Base-by-base conservation (phyloP, 129 eudicot genomes). In the Cynara cardunculus region DNA sequence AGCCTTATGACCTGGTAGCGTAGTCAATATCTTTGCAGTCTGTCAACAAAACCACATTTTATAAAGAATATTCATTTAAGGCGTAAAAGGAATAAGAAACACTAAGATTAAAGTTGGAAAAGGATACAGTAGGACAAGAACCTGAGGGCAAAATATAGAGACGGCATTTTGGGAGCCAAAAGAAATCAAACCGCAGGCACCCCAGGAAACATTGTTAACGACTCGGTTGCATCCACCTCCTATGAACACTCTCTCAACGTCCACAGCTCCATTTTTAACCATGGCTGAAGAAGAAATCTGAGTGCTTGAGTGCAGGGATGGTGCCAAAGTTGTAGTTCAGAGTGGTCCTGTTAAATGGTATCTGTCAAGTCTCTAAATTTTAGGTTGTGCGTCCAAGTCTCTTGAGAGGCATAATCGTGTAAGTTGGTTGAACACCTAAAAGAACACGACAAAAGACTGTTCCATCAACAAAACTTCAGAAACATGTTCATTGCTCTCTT, bases 151-250 rank as follows among this genome's bases (percentile, higher is more conserved):
- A 74, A 94, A 94, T 62, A 94, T 87, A 39, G 98, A 89, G 79
- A 94, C 98, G 61, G 98, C 98, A 79, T 94, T 94, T 73, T 92
- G 97, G 67, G 97, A 92, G 32, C 98, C 98, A 67, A 92, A 94
- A 4, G 97, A 85, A 72, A 94, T 73, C 75, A 94, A 86, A 83
- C 87, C 85, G 24, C 81, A 92, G 44, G 97, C 92, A 16, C 98
- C 97, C 98, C 98, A 94, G 7, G 98, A 94, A 46, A 94, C 98
- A 79, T 94, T 94, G 88, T 94, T 89, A 18, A 94, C 97, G 71
- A 94, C 84, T 82, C 98, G 88, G 72, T 94, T 94, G 86, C 98
- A 94, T 16, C 98, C 98, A 66, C 91, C 92, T 81, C 98, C 98
- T 70, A 92, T 92, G 87, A 94, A 94, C 74, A 86, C 87, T 75